phyloP scores from a whole-genome alignment of 768 basidiomycete species.

The Panellus pusillus region DNA sequence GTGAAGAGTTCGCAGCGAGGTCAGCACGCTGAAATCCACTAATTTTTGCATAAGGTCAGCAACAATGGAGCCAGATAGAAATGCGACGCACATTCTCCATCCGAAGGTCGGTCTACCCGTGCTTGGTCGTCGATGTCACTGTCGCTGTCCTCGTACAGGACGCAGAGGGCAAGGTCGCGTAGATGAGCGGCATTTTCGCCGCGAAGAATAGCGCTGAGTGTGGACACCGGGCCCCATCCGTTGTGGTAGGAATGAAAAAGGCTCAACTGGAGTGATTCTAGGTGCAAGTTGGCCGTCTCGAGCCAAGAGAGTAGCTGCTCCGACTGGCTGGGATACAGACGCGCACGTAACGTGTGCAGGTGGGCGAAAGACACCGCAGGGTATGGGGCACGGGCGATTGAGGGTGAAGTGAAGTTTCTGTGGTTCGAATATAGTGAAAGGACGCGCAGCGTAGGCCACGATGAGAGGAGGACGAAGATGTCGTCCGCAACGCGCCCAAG shows the following conservation, averaged over 20 bases:
- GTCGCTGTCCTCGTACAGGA: constrained; percentile 6
- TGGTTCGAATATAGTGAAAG: constrained; percentile 2
- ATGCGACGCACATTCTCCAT: not conserved
- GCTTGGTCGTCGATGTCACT: not conserved
- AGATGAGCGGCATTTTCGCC: not conserved
- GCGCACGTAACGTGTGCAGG: constrained; percentile 5
- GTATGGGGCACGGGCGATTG: not conserved
- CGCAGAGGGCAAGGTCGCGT: not conserved
- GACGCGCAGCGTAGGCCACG: not conserved
- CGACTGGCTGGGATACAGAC: not conserved
- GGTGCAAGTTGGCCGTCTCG: not conserved
- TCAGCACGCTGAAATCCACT: constrained; percentile 9
- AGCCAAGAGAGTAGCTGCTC: constrained; percentile 6
- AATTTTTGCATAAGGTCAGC: not conserved
- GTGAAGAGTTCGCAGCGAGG: not conserved
- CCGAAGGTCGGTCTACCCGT: not conserved
- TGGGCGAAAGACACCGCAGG: not conserved
- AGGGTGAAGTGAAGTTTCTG: not conserved
- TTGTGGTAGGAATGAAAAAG: constrained; percentile 10
- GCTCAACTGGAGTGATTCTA: constrained; percentile 3
- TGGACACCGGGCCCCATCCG: constrained; percentile 9
- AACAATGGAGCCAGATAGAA: not conserved
- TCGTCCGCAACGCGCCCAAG: constrained; percentile 4
- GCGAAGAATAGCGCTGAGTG: not conserved
- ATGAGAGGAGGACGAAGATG: not conserved